phyloP scores from a whole-genome alignment of 768 basidiomycete genomes.

The Mycena floridula region DNA sequence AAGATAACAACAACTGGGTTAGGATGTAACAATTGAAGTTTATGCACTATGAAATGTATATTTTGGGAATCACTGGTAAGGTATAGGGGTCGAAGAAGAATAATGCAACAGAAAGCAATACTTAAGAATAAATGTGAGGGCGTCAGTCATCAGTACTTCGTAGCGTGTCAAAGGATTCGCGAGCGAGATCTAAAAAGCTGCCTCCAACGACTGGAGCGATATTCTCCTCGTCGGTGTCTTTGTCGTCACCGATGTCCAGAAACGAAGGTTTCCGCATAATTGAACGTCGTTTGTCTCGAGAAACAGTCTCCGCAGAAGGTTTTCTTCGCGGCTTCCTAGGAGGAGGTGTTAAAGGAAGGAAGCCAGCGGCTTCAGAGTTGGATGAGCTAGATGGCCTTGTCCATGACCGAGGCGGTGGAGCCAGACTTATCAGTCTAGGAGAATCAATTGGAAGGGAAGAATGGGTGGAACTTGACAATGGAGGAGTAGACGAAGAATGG shows the following conservation, averaged over 20 bases:
- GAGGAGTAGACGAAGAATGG: not conserved
- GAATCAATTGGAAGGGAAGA: not conserved
- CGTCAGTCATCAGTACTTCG: constrained; percentile 25
- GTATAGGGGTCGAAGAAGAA: too few species aligned
- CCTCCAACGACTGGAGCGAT: not conserved
- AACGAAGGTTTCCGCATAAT: constrained; percentile 69
- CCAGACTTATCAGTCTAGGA: constrained; percentile 1
- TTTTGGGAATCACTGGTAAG: too few species aligned
- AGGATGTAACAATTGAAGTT: too few species aligned
- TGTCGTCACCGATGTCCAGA: constrained; percentile 57
- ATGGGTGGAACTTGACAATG: not conserved
- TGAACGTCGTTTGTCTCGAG: constrained; percentile 40
- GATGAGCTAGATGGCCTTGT: not conserved
- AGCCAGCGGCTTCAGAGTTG: not conserved
- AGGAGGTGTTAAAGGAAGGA: constrained; percentile 13
- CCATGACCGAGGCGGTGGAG: constrained; percentile 7
- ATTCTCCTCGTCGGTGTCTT: constrained; percentile 20
- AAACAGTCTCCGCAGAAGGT: constrained; percentile 1
- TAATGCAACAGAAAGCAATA: too few species aligned
- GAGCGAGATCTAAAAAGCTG: constrained; percentile 47
- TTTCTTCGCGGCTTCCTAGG: constrained; percentile 7
- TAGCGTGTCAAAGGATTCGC: constrained; percentile 46
- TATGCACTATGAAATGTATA: too few species aligned
- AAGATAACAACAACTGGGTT: too few species aligned
- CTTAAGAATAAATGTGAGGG: too few species aligned